Conservation (phyloP, 2,329 filamentous ascomycete species). For the Pseudogymnoascus sp. region DNA sequence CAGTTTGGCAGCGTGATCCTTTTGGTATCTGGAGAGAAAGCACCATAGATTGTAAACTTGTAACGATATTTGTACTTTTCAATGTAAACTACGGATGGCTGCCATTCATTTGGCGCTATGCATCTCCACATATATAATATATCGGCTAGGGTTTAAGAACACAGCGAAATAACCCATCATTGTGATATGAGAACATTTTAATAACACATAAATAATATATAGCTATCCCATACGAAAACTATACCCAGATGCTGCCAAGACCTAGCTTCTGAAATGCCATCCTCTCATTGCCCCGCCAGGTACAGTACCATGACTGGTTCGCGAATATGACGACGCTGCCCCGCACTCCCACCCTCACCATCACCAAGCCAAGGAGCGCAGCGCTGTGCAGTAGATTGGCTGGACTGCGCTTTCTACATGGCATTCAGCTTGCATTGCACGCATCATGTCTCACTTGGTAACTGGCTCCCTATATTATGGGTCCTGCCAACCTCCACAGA, state of each 20-base stretch:
- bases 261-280: background rate
- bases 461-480: slow-evolving; percentile 7
- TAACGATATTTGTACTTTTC: slow-evolving; percentile 2
- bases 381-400: background rate
- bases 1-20: slow-evolving; percentile 84
- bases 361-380: background rate
- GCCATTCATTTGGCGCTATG: background rate
- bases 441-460: background rate
- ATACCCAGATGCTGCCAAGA: background rate
- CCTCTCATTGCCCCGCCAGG: background rate
- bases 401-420: background rate
- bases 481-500: background rate
- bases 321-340: background rate
- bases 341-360: slow-evolving; percentile 1
- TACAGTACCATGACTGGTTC: background rate
- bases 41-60: background rate
- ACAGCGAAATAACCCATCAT: background rate
- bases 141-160: background rate
- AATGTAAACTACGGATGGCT: background rate
- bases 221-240: background rate
- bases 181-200: background rate
- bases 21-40: slow-evolving; percentile 56
- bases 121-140: slow-evolving; percentile 1
- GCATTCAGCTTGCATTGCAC: background rate
- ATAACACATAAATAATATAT: background rate